Base-by-base conservation (phyloP, 805 yeast species). In the Sungouiozyma intestinalis region DNA sequence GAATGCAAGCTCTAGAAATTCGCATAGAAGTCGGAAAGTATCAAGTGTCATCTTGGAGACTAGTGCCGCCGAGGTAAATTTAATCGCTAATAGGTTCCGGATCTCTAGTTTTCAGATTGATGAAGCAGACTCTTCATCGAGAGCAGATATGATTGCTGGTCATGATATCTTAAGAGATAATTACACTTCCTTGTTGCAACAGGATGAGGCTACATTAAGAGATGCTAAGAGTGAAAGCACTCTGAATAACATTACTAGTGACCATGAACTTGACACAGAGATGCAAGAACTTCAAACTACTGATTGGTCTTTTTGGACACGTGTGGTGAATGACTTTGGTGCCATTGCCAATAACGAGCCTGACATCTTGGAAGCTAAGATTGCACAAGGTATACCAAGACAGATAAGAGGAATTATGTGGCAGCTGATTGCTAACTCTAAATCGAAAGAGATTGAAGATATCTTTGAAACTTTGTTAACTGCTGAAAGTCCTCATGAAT, bases 261-360 rank as follows among this genome's bases (percentile, higher is more conserved):
- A 38, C 16, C 45, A 44, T 8, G 51, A 45, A 17, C 48, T 43
- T 8, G 47, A 46, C 33, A 56, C 61, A 13, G 72, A 71, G 3
- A 62, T 64, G 14, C 65, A 63, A 47, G 65, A 64, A 38, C 60
- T 68, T 1, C 55, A 53, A 16, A 43, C 40, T 7, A 72, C 79
- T 38, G 85, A 82, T 56, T 84, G 92, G 92, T 84, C 82, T 36
- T 84, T 85, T 58, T 90, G 97, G 97, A 74, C 88, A 4, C 67
- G 67, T 32, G 83, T 88, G 15, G 85, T 86, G 3, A 77, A 81
- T 48, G 82, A 87, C 58, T 85, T 86, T 55, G 69, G 78, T n/a
- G 56, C 62, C 0, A 78, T 82, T 7, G 87, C 87, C 2, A 68
- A 73, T 40, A 65, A 71, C 16, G 76, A 77, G 19, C 79, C 88